phyloP scores from a whole-genome alignment of 352 stramenopile genomes.

The Peronospora tabacina region DNA sequence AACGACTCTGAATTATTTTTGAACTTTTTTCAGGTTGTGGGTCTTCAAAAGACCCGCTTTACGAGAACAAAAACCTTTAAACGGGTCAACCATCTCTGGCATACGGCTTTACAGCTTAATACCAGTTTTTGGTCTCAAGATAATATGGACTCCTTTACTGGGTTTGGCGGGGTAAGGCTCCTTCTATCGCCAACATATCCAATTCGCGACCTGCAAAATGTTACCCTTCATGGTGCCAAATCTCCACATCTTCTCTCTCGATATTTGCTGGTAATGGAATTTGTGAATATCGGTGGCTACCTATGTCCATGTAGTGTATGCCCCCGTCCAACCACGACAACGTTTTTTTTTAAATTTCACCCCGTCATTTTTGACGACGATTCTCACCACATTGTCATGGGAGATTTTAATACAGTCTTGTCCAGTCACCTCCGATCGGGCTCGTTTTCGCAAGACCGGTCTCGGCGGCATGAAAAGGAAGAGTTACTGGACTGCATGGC shows the following conservation, averaged over 20 bases:
- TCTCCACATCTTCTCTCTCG: not conserved
- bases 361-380: slow-evolving; percentile 2
- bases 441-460: not conserved
- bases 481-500: slow-evolving; percentile 4
- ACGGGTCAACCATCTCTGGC: not conserved
- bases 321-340: not conserved
- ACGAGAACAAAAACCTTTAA: too few relatives aligned
- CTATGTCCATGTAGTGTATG: slow-evolving; percentile 16
- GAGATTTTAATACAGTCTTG: slow-evolving; percentile 3
- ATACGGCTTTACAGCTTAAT: slow-evolving; percentile 4
- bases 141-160: slow-evolving; percentile 3
- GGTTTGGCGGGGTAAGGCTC: slow-evolving; percentile 1
- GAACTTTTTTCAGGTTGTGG: not conserved
- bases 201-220: not conserved
- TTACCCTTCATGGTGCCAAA: not conserved
- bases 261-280: slow-evolving; percentile 8
- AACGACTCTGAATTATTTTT: not conserved
- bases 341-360: not conserved
- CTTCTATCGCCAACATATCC: slow-evolving; percentile 3
- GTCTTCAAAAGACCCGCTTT: slow-evolving; percentile 1
- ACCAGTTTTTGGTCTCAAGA: slow-evolving; percentile 15
- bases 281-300: not conserved
- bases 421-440: not conserved
- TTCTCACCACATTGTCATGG: slow-evolving; percentile 2
- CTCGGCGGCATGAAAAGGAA: not conserved